Evolutionary conservation across 2,329 filamentous ascomycete species (phyloP).

Genomic region (Cladophialophora psammophila): DNA sequence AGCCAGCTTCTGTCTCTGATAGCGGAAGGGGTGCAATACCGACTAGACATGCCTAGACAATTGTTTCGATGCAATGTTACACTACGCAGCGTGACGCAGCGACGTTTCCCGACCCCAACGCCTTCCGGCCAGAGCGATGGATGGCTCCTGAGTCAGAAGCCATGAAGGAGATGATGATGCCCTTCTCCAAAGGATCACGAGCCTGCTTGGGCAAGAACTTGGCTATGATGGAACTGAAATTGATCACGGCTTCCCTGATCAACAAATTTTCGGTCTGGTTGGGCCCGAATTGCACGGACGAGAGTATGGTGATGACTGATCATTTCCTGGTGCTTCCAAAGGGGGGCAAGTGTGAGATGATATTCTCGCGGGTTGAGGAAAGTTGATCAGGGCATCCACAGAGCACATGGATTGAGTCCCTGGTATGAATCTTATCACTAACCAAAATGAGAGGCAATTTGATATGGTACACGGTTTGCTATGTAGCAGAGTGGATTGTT

Average conservation of each 20-base stretch:
- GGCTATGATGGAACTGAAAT: slow-evolving; percentile 35
- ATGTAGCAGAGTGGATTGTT: too few species aligned
- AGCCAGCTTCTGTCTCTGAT: slow-evolving; percentile 40
- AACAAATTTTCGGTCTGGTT: slow-evolving; percentile 24
- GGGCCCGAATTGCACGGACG: slow-evolving; percentile 14
- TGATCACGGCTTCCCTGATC: slow-evolving; percentile 24
- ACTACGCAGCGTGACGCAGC: slow-evolving; percentile 58
- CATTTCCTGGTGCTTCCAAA: slow-evolving; percentile 36
- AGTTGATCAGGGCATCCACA: too few species aligned
- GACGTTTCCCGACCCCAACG: slow-evolving; percentile 56
- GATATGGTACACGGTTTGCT: too few species aligned
- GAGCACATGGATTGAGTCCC: too few species aligned
- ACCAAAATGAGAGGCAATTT: too few species aligned
- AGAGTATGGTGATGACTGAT: slow-evolving; percentile 32
- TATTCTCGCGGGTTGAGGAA: too few species aligned
- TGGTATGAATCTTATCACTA: too few species aligned
- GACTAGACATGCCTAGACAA: slow-evolving; percentile 46
- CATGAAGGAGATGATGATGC: slow-evolving; percentile 31
- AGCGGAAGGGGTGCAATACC: too few species aligned
- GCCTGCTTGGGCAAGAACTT: slow-evolving; percentile 29
- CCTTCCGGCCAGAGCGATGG: slow-evolving; percentile 58
- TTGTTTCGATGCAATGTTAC: slow-evolving; percentile 57
- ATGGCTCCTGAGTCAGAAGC: slow-evolving; percentile 10
- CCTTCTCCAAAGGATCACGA: slow-evolving; percentile 31
- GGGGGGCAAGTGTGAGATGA: slow-evolving; percentile 29